These are phyloP conservation scores for Delonix regia DNA, from an alignment of 306 rosid genomes.

Conservation along the genomic window DNA sequence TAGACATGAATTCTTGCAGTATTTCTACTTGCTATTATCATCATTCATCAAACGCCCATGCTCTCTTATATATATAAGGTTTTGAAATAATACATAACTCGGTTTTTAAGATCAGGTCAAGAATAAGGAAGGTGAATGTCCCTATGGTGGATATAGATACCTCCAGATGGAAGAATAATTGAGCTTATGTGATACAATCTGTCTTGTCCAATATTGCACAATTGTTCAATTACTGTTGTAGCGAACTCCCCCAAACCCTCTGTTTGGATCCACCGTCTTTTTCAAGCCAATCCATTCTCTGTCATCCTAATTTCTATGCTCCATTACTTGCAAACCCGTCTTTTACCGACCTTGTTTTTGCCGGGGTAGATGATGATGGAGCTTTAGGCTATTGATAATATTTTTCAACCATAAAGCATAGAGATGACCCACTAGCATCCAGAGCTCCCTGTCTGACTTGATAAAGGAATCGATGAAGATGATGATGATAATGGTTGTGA, in stretches of 20 bases:
- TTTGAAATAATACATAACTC: constrained; percentile 40
- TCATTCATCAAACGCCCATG: constrained; percentile 25
- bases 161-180: constrained; percentile 51
- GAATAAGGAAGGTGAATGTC: constrained; percentile 38
- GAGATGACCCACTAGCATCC: constrained; percentile 53
- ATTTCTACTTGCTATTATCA: not conserved
- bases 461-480: constrained; percentile 41
- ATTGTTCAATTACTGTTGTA: constrained; percentile 63
- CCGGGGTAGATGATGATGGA: constrained; percentile 1
- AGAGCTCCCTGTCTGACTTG: constrained; percentile 42
- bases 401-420: constrained; percentile 82
- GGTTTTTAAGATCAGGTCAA: constrained; percentile 63
- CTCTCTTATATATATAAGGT: constrained; percentile 23
- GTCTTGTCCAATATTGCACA: constrained; percentile 61
- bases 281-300: not conserved
- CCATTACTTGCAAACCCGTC: constrained; percentile 15
- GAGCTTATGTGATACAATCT: constrained; percentile 50
- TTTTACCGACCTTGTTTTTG: not conserved
- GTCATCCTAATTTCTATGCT: constrained; percentile 29
- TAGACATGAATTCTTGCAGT: not conserved
- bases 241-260: constrained; percentile 33
- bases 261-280: constrained; percentile 39
- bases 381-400: constrained; percentile 8
- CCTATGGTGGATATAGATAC: constrained; percentile 40
- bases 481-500: constrained; percentile 37